phyloP scores from a whole-genome alignment of 2,329 filamentous ascomycete species.

The Pseudogymnoascus sp. region DNA sequence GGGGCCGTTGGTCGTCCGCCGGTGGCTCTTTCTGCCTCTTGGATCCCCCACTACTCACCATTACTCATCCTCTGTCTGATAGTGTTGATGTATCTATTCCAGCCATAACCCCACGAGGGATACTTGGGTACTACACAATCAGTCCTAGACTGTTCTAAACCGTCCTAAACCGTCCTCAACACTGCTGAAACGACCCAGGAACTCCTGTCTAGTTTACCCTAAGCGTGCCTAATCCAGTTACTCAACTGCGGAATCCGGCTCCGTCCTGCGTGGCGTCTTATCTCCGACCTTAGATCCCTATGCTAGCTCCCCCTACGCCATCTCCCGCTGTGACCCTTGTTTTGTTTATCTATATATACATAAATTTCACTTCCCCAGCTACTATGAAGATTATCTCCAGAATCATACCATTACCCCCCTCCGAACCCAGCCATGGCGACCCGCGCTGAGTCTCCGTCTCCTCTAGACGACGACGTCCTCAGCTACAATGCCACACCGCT shows the following conservation, averaged over 20 bases:
- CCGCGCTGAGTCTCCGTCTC: constrained; percentile 5
- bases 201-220: neutral
- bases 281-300: constrained; percentile 12
- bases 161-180: neutral
- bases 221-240: neutral
- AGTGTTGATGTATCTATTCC: neutral
- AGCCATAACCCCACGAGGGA: neutral
- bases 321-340: constrained; percentile 21
- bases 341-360: constrained; percentile 7
- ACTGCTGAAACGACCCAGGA: neutral
- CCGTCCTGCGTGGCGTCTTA: constrained; percentile 6
- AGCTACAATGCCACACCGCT: constrained; percentile 1
- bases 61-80: neutral
- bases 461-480: neutral
- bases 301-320: constrained; percentile 17
- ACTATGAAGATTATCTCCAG: neutral
- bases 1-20: neutral
- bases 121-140: neutral
- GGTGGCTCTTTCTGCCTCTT: neutral
- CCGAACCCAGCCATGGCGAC: constrained; percentile 1
- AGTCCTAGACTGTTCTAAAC: too few species aligned
- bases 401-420: neutral
- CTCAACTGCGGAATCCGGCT: neutral
- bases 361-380: neutral
- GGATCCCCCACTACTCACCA: neutral